Base-by-base conservation (phyloP, 495 filamentous ascomycete species). In the Trichoderma gamsii region DNA sequence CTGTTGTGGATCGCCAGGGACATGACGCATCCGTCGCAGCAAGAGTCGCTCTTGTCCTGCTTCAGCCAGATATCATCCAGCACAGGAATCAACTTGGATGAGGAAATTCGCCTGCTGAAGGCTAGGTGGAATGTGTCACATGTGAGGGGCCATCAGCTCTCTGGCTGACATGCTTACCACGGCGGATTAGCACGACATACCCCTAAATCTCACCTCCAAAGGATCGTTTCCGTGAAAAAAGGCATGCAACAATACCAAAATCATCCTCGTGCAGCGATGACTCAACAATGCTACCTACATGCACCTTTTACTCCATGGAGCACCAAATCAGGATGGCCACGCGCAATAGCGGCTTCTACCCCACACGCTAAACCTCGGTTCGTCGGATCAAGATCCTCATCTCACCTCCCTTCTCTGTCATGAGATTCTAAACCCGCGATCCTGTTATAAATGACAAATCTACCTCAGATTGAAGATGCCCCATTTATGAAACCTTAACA, bases 21-120 rank as follows among this genome's bases (percentile, higher is more conserved):
- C 56, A 61, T 61, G 56, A 61, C 56, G 27, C 56, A 61, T 32
- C 56, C 56, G 56, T 61, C 56, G 27, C 56, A 61, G 56, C 56
- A 61, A 13, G 56, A 61, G 11, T 27, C 56, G 13, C 56, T 61
- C 11, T 29, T 61, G 11, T 61, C 56, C 2, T 61, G 56, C 56
- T 61, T 61, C 25, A 23, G 27, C 56, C 56, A 61, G 56, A 61
- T 61, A 61, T 61, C 56, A 25, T 29, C 56, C 27, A 32, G 13
- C 27, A 61, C 56, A 13, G 56, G 56, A 12, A 32, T 61, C 56
- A 61, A 61, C 4, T 23, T 61, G 27, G 25, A 61, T 32, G 56
- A 32, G 35, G 56, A 61, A 32, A 61, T 61, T 9, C 23, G 9
- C 9, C 1, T 25, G 11, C 25, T 61, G 27, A 61, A 25, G 27